Base-by-base conservation (phyloP, 2,329 filamentous ascomycete genomes). In the Chrysoporthe puriensis region DNA sequence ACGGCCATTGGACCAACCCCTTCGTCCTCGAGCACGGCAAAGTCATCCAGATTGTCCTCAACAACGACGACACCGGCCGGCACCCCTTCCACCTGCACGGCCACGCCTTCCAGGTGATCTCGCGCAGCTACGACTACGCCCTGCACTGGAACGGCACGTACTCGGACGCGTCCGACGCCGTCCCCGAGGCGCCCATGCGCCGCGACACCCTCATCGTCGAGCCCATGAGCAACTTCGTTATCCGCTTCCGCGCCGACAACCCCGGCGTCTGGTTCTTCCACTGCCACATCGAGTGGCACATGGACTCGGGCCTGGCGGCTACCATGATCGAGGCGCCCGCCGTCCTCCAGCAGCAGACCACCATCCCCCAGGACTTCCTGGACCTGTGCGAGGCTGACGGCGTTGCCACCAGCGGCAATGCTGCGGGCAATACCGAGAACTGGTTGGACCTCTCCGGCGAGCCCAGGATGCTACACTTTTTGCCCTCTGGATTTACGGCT, bases 71-170 rank as follows among this genome's bases (percentile, higher is more conserved):
- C 72, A 76, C 84, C 69, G 81, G 92, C 52, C 89, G 88, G 11
- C 91, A 94, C 73, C 93, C 88, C 6, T 94, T 94, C 81, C 91
- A 92, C 73, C 76, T 96, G 1, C 94, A 96, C 79, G 91, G 91
- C 0, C 91, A 93, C 76, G 82, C 86, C 71, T 93, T 94, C 79
- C 91, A 92, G 77, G 82, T 90, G 3, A 76, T 93, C 46, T 82
- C 85, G 70, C 88, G 90, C 32, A 86, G 85, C 1, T 79, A 77
- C 0, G 87, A 89, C 43, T 83, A 89, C 0, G 84, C 79, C 0
- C 88, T 89, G n/a, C 64, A 64, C 46, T 64, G 81, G 0, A 81
- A 81, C 54, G 73, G 80, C 26, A 79, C 80, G 13, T 77, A 83
- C 32, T 79, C 80, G 0, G 77, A 79, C 36, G 46, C 46, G n/a